Conservation (phyloP, 768 basidiomycete genomes). For the Albatrellus ellisii region DNA sequence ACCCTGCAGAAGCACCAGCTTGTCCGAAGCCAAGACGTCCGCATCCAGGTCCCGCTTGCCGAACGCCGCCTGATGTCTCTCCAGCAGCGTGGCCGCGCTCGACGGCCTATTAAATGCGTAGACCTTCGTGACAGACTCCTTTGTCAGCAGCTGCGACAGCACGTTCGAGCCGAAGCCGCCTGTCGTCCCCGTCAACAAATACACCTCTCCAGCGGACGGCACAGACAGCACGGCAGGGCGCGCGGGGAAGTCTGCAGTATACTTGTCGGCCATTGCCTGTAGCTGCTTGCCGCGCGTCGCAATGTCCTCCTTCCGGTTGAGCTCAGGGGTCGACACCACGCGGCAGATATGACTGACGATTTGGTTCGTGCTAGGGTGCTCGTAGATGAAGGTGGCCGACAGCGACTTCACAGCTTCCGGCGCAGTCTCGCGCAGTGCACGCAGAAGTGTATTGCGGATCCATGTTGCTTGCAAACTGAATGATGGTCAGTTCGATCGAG, state of each 20-base stretch:
- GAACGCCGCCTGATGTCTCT: neutral
- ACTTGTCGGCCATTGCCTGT: slow-evolving; percentile 3
- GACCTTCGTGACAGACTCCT: neutral
- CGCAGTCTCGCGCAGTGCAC: neutral
- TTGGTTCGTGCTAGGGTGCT: neutral
- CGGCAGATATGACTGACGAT: no score
- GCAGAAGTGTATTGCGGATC: neutral
- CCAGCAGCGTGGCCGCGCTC: neutral
- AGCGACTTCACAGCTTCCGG: slow-evolving; percentile 7
- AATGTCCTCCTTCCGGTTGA: neutral
- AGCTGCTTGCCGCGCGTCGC: no score
- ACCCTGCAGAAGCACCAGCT: slow-evolving; percentile 15
- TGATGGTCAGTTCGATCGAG: neutral
- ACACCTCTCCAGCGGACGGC: neutral
- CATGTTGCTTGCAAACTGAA: neutral
- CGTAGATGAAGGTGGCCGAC: slow-evolving; percentile 5
- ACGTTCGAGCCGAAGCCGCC: neutral
- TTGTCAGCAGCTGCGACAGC: neutral
- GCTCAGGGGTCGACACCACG: neutral
- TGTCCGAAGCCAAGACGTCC: slow-evolving; percentile 8
- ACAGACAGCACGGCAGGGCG: no score
- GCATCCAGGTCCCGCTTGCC: slow-evolving; percentile 1
- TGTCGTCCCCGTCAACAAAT: neutral
- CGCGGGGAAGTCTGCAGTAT: slow-evolving; percentile 3
- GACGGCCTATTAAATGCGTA: neutral